A percentile compares a stretch with the other conserved stretches of the same genome.
These are phyloP conservation scores for Syncephalis plumigaleata DNA, from an alignment of 371 early-diverging fungal species.

Conservation along the genomic window DNA sequence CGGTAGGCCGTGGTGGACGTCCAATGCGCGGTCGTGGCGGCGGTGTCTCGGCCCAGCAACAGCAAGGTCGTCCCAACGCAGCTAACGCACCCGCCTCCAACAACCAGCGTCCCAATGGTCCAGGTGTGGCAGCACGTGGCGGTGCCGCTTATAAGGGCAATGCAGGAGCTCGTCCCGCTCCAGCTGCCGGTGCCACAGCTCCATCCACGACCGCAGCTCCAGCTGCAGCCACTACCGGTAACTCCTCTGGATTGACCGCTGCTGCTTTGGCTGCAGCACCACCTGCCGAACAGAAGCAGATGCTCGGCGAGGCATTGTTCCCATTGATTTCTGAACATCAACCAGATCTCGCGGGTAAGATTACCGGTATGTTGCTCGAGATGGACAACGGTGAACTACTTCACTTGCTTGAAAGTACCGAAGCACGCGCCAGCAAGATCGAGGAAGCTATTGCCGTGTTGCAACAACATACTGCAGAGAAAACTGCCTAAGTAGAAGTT, in stretches of 20 bases:
- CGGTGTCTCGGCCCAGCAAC: constrained; percentile 9
- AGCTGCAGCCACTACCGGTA: constrained; percentile 7
- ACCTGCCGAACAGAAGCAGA: constrained; percentile 81
- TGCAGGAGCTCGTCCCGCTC: constrained; percentile 19
- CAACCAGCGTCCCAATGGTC: constrained; percentile 15
- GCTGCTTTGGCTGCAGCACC: constrained; percentile 66
- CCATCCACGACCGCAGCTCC: constrained; percentile 23
- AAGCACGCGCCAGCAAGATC: constrained; percentile 48
- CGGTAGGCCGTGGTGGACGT: not conserved
- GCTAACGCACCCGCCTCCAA: constrained; percentile 11
- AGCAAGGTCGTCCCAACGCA: constrained; percentile 17
- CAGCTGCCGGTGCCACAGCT: not conserved
- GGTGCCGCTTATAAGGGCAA: constrained; percentile 34
- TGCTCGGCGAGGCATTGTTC: constrained; percentile 90
- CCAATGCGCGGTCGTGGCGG: constrained; percentile 4
- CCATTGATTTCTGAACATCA: constrained; percentile 42
- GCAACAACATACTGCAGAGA: constrained; percentile 31
- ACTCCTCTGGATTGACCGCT: constrained; percentile 33
- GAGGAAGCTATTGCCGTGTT: constrained; percentile 78
- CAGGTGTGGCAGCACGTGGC: constrained; percentile 15
- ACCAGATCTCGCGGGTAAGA: constrained; percentile 80
- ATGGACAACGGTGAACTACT: constrained; percentile 92
- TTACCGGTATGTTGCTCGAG: constrained; percentile 97
- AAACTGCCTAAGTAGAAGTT: too few species aligned
- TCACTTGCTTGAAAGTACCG: constrained; percentile 64